Percentiles rank a stretch among this genome's conserved stretches.
These are phyloP conservation scores for Penicillium maclennaniae DNA, from an alignment of 495 filamentous ascomycete species.

Conservation along the genomic window DNA sequence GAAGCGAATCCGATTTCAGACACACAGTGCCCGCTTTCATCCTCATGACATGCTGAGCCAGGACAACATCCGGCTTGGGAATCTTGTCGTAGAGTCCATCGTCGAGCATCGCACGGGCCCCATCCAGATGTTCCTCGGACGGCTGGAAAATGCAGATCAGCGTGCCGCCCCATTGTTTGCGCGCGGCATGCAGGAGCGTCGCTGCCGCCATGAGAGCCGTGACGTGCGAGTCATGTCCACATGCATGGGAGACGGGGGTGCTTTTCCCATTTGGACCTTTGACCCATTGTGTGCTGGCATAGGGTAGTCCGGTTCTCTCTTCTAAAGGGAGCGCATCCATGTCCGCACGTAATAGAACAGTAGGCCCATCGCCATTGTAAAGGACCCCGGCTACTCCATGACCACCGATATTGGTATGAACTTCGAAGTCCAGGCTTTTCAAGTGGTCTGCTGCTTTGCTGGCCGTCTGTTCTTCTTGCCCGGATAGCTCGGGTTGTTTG, in stretches of 20 bases:
- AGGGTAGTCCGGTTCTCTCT: constrained; percentile 53
- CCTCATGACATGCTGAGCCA: constrained; percentile 57
- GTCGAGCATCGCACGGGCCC: constrained; percentile 58
- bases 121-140: constrained; percentile 52
- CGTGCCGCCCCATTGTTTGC: constrained; percentile 51
- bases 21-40: constrained; percentile 39
- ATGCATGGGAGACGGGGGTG: constrained; percentile 62
- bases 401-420: constrained; percentile 47
- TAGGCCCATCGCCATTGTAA: constrained; percentile 45
- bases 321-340: constrained; percentile 59
- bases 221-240: constrained; percentile 64
- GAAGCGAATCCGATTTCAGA: constrained; percentile 22
- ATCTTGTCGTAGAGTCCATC: constrained; percentile 55
- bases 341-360: constrained; percentile 51
- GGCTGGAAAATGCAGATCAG: constrained; percentile 60
- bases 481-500: constrained; percentile 48
- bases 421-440: constrained; percentile 35
- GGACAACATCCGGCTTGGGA: constrained; percentile 48
- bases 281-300: constrained; percentile 45
- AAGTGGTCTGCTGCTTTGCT: constrained; percentile 37
- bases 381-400: constrained; percentile 45
- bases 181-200: constrained; percentile 36
- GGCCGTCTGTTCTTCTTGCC: constrained; percentile 46
- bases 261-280: constrained; percentile 42
- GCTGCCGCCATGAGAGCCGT: constrained; percentile 49